Evolutionary conservation across 345 rosid genomes (phyloP).

Genomic region (Lepidium sativum): DNA sequence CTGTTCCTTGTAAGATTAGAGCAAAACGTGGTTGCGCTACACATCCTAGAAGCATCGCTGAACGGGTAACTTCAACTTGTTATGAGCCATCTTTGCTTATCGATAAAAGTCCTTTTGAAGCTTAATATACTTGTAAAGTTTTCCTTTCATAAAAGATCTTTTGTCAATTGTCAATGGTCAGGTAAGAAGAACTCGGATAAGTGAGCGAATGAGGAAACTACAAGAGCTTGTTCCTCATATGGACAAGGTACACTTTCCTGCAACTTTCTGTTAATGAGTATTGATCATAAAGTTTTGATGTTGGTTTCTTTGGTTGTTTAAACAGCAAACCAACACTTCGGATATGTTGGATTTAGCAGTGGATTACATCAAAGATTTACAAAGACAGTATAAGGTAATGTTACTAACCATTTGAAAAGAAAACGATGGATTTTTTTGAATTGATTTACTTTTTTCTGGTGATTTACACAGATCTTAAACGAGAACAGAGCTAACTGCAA

Average conservation of each 20-base stretch:
- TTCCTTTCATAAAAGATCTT: background rate
- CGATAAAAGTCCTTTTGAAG: too few relatives aligned
- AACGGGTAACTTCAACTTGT: conserved; percentile 56
- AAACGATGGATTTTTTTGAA: background rate
- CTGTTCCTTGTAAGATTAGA: conserved; percentile 88
- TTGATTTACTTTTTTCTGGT: background rate
- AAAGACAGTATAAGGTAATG: conserved; percentile 67
- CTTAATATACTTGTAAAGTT: background rate
- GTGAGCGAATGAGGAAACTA: conserved; percentile 92
- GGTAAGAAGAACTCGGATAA: conserved; percentile 95
- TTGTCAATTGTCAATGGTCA: conserved; percentile 12
- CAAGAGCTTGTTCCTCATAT: conserved; percentile 96
- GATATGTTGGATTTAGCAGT: conserved; percentile 98
- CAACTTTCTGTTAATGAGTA: background rate
- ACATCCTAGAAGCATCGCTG: conserved; percentile 99
- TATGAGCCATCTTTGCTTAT: too few relatives aligned
- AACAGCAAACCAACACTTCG: conserved; percentile 91
- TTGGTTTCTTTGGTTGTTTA: background rate
- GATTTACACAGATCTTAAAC: conserved; percentile 16
- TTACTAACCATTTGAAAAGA: background rate
- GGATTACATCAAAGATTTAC: conserved; percentile 91
- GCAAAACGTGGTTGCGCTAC: conserved; percentile 99
- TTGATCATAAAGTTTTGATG: background rate
- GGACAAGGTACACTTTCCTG: conserved; percentile 64
- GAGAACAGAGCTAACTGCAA: conserved; percentile 29